Evolutionary conservation across 148 eudicot genomes (phyloP), one percentile per base, ranked within the genome.

Genomic region (Salicornia ramosissima): DNA sequence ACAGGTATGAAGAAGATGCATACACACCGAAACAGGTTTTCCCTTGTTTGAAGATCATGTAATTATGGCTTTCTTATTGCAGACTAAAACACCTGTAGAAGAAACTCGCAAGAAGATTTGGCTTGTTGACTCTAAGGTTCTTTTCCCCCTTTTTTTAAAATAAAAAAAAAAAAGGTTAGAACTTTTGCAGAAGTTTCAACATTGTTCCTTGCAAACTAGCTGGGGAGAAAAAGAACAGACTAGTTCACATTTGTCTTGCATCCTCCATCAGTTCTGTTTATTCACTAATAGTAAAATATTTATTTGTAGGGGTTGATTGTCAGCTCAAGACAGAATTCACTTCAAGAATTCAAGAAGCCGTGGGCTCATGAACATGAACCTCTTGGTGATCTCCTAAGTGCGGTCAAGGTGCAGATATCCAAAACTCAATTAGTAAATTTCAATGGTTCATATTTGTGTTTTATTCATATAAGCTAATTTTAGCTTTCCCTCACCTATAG

Each of bases 291-390:
- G 21, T 59, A 42, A 63, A 25, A 40, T 3, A 69, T 55, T 39
- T 78, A 3, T 54, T 77, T 78, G 71, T 80, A 93, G 98, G 98
- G 98, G 13, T 77, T 90, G 66, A 84, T 93, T 77, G 98, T 93
- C 54, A 78, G 77, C 76, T 84, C 94, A 33, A 94, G 98, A 40
- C 86, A 84, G 77, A 82, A 86, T 71, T 85, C 95, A 58, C 95
- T 93, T 78, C 98, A 90, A 70, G 90, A 86, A 10, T 90, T 90
- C 76, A 93, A 93, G 85, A 78, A 90, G 77, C 94, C 94, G 10
- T 93, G 98, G 98, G 96, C 96, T 74, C 98, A 93, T 82, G 98
- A 90, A 63, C 90, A 86, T 76, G 95, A 84, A 74, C 89, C 89
- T 40, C 77, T 80, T 28, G 73, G 74, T 29, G 86, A 80, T 82